Conservation (phyloP, 768 basidiomycete genomes). For the Auricularia sp. region DNA sequence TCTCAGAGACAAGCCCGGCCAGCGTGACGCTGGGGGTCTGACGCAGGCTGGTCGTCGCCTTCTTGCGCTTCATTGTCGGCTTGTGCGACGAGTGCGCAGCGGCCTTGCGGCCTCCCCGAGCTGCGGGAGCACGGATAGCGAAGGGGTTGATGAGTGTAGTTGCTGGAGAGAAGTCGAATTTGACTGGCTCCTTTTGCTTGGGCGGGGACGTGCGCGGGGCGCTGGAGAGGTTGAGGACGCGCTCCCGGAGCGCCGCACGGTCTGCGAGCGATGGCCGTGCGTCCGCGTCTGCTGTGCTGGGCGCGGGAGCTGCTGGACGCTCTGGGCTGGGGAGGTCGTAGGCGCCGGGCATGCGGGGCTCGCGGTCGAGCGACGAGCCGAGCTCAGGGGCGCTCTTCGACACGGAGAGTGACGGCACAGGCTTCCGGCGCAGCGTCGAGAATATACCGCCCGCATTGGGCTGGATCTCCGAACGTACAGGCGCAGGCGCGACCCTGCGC, state of each 20-base stretch:
- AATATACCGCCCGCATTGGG: neutral
- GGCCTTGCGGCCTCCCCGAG: neutral
- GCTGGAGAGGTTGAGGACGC: neutral
- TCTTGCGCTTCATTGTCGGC: neutral
- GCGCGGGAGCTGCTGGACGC: neutral
- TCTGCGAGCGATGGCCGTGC: neutral
- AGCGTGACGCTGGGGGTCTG: neutral
- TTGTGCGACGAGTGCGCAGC: neutral
- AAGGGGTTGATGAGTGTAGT: neutral
- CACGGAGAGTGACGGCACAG: neutral
- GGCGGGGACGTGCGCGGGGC: neutral
- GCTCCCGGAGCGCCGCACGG: neutral
- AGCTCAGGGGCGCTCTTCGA: neutral
- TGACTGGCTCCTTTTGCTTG: neutral
- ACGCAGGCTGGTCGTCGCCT: neutral
- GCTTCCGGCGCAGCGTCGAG: neutral
- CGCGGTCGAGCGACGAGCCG: neutral
- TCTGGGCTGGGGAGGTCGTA: neutral
- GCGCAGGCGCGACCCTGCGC: neutral
- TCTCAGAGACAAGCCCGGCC: too few species aligned
- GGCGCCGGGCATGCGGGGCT: neutral
- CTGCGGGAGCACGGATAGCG: neutral
- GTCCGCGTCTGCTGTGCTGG: neutral
- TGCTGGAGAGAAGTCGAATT: neutral
- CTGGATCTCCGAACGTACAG: neutral